Evolutionary conservation across 2,329 filamentous ascomycete genomes (phyloP).

Genomic region (Penicillium paneum): DNA sequence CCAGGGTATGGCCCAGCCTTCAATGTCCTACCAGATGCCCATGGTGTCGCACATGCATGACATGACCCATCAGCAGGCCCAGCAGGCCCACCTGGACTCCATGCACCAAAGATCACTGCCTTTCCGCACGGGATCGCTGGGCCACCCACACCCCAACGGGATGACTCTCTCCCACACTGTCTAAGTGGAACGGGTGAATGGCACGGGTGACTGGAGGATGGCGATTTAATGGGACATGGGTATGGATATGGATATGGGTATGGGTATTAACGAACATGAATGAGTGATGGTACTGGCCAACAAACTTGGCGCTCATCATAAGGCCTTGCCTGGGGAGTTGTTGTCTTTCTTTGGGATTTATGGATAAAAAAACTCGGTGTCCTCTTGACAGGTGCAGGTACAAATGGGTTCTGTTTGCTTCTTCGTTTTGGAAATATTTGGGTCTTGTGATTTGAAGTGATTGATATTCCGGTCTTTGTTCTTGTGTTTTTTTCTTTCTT

Average conservation of each 20-base stretch:
- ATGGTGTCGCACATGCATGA: slow-evolving; percentile 28
- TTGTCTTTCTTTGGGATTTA: slow-evolving; percentile 6
- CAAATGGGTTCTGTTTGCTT: slow-evolving; percentile 12
- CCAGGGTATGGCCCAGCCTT: slow-evolving; percentile 26
- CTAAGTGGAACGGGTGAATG: slow-evolving; percentile 1
- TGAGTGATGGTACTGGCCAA: slow-evolving; percentile 26
- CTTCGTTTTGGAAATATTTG: slow-evolving; percentile 13
- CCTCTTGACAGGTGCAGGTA: slow-evolving; percentile 4
- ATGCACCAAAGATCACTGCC: slow-evolving; percentile 20
- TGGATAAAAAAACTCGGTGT: slow-evolving; percentile 24
- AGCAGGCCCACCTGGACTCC: slow-evolving; percentile 11
- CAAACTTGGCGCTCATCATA: slow-evolving; percentile 18
- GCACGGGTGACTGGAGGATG: too few species aligned
- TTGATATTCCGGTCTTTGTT: slow-evolving; percentile 4
- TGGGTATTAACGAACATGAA: slow-evolving; percentile 25
- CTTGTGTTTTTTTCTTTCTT: background rate
- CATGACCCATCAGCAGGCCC: slow-evolving; percentile 18
- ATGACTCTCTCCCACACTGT: slow-evolving; percentile 19
- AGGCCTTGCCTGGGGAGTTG: slow-evolving; percentile 18
- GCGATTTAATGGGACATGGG: too few species aligned
- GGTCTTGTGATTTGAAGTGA: background rate
- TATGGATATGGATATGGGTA: background rate
- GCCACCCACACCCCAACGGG: slow-evolving; percentile 31
- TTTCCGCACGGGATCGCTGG: slow-evolving; percentile 34
- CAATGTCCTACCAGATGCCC: slow-evolving; percentile 31